These are phyloP conservation scores for Phalaenopsis equestris DNA, from an alignment of 106 monocot species.

Conservation along the genomic window DNA sequence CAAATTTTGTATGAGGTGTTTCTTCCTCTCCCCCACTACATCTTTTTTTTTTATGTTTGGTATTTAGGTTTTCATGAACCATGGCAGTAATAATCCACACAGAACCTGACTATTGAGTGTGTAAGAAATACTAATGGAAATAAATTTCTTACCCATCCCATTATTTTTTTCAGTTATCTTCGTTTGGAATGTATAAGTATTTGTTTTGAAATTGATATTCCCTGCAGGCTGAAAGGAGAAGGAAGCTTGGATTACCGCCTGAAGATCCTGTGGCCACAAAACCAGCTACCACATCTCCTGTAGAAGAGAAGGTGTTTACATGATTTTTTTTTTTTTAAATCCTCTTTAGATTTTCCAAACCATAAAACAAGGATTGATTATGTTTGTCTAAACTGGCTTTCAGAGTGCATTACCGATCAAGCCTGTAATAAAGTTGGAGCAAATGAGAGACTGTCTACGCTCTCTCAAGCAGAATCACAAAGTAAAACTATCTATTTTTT, in stretches of 20 bases:
- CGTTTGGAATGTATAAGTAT: background rate
- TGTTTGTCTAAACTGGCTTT: slow-evolving; percentile 2
- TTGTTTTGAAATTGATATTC: background rate
- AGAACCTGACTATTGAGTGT: no score
- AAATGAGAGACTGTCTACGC: slow-evolving; percentile 85
- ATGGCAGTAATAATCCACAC: no score
- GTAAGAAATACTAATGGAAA: no score
- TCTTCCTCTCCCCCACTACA: no score
- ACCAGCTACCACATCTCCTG: slow-evolving; percentile 35
- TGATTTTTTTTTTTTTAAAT: background rate
- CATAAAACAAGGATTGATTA: background rate
- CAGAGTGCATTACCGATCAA: slow-evolving; percentile 72
- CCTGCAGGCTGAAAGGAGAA: slow-evolving; percentile 79
- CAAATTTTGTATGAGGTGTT: no score
- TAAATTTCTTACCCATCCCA: no score
- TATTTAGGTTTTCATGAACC: no score
- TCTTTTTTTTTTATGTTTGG: no score
- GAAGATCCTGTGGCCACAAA: slow-evolving; percentile 60
- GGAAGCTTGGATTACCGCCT: slow-evolving; percentile 82
- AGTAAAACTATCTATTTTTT: slow-evolving; percentile 18
- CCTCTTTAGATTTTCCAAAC: background rate
- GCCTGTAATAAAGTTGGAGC: slow-evolving; percentile 78
- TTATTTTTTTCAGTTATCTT: no score
- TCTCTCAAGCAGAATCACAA: slow-evolving; percentile 81
- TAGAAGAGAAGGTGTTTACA: slow-evolving; percentile 52